Base-by-base conservation (phyloP, 495 filamentous ascomycete genomes). In the Xylona heveae region DNA sequence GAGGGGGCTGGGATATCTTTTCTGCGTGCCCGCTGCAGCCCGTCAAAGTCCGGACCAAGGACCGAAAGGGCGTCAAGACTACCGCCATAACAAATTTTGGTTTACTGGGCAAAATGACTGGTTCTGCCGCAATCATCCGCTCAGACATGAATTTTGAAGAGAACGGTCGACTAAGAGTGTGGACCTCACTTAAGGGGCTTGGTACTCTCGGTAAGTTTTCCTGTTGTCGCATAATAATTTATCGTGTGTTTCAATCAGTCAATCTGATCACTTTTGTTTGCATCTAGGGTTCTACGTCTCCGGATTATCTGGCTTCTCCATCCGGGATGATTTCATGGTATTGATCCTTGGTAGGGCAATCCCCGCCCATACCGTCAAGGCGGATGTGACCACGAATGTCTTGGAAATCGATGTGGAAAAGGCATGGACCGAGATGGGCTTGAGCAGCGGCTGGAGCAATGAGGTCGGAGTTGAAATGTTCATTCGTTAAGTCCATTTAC, bases 61-160 rank as follows among this genome's bases (percentile, higher is more conserved):
- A 44, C 38, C 18, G 53, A 3, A 43, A 42, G 35, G 39, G 24
- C 12, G 24, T 18, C 21, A 19, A 20, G 19, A 8, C 19, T 19
- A 19, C 48, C 30, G 30, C 18, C 14, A 43, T 79, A 8, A 74
- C 75, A 1, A 66, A 74, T n/a, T 50, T 97, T 2, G 88, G 88
- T 6, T 54, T 97, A 3, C 39, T 93, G 15, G 78, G 64, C 10
- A 91, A 92, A 48, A 90, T 95, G 74, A 81, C 82, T 2, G 88
- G 82, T 5, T 69, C 71, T 2, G 83, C 78, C 0, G 88, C 81
- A 0, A 57, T 94, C 9, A 43, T 75, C 1, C 53, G 48, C 6
- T 71, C 58, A 8, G 57, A 61, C n/a, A 61, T 69, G 9, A 59
- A 55, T 16, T 6, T 14, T 14, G 52, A 64, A 6, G 53, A 65